Base-by-base conservation (phyloP, 2,329 filamentous ascomycete genomes). In the Penicillium concentricum region DNA sequence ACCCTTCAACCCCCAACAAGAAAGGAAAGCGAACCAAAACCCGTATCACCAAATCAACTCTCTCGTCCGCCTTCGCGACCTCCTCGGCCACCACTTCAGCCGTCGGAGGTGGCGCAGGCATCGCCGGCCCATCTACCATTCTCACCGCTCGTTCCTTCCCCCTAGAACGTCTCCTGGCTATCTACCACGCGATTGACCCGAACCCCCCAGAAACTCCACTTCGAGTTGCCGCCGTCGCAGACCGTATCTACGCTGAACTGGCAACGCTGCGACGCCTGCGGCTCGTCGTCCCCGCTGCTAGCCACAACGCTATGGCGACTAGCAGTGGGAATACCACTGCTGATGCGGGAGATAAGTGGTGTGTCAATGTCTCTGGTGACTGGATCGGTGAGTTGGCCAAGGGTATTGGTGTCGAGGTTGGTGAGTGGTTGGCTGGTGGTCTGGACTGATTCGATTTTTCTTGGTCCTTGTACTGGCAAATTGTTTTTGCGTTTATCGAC, bases 121-220 rank as follows among this genome's bases (percentile, higher is more conserved):
- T 71, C 42, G 73, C 67, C 6, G 74, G 73, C 0, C 71, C 73
- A 15, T 74, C 74, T 3, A 75, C 72, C 0, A 74, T 77, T 42
- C 66, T 77, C 20, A 75, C 72, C 6, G 74, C 73, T 4, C 74
- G 72, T 4, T 70, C 78, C 0, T 81, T 81, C 57, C 71, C 75
- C 0, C 62, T 81, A 4, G 79, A 81, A 61, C 72, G 79, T 1
- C 63, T 80, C 3, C 63, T 80, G 9, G 78, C 79, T 1, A 79
- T 81, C 26, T 78, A 78, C 52, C 77, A 78, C 43, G 77, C 77
- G 13, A 76, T 81, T 20, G 74, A 80, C 45, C 75, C 75, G 1
- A 76, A 77, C 39, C 78, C 78, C 7, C 72, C 75, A 2, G 71
- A 73, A 16, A 74, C 77, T 4, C 67, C 69, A 3, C 69, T 74